These are phyloP conservation scores for Obba rivulosa DNA, from an alignment of 768 basidiomycete species.

Conservation along the genomic window DNA sequence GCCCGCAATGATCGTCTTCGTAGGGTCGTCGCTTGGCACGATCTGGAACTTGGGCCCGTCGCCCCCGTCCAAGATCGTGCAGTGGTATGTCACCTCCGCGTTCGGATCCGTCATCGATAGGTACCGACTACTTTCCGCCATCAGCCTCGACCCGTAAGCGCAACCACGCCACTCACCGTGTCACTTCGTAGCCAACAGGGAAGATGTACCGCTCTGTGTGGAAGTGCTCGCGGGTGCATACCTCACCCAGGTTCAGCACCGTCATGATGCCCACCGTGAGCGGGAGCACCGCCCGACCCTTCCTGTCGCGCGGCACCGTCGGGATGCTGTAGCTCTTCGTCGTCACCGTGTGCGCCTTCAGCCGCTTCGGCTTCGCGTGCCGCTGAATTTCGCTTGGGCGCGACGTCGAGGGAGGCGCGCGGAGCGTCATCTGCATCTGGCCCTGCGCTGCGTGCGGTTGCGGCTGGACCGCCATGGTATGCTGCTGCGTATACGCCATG, in stretches of 20 bases:
- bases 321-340: constrained; percentile 76
- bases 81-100: constrained; percentile 69
- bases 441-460: constrained; percentile 14
- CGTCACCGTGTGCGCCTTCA: constrained; percentile 78
- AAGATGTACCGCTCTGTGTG: constrained; percentile 88
- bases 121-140: constrained; percentile 50
- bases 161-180: constrained; percentile 42
- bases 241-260: constrained; percentile 64
- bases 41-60: constrained; percentile 87
- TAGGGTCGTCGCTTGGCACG: constrained; percentile 64
- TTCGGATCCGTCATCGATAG: constrained; percentile 68
- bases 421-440: constrained; percentile 26
- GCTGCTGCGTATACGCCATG: constrained; percentile 15
- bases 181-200: constrained; percentile 82
- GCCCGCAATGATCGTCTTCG: constrained; percentile 72
- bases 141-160: background rate
- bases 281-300: constrained; percentile 66
- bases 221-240: constrained; percentile 80
- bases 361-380: constrained; percentile 64
- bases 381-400: constrained; percentile 28
- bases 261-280: constrained; percentile 87
- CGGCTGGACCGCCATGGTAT: constrained; percentile 2
- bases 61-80: constrained; percentile 80
- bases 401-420: constrained; percentile 30
- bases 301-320: constrained; percentile 69